These are phyloP conservation scores for Oenanthe javanica DNA, from an alignment of 140 eudicot species.

Conservation along the genomic window DNA sequence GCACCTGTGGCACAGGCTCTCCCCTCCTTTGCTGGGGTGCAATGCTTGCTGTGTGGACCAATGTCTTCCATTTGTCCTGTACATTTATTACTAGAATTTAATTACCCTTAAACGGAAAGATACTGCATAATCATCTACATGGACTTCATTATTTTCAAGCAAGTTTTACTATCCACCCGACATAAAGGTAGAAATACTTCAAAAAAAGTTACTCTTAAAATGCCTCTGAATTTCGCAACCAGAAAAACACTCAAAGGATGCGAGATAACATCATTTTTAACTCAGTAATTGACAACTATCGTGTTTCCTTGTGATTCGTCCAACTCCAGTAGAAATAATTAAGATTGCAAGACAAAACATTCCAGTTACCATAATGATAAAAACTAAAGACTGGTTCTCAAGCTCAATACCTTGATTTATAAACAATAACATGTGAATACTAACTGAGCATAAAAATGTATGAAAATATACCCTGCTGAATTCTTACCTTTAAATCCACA, in stretches of 20 bases:
- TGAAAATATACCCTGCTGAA: slow-evolving; percentile 3
- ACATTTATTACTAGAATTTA: neutral
- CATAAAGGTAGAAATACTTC: neutral
- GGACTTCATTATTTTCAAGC: neutral
- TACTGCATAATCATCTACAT: neutral
- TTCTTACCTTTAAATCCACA: slow-evolving; percentile 77
- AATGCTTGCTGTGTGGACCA: slow-evolving; percentile 97
- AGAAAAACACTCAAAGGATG: neutral
- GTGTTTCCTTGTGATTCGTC: neutral
- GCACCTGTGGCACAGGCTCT: slow-evolving; percentile 94
- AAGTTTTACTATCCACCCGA: neutral
- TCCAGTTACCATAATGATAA: neutral
- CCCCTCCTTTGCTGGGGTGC: slow-evolving; percentile 97
- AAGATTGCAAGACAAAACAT: neutral
- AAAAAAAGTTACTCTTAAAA: neutral
- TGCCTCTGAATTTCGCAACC: neutral
- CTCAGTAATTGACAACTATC: neutral
- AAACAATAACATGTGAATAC: neutral
- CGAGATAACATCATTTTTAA: neutral
- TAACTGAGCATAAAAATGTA: neutral
- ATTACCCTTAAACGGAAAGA: neutral
- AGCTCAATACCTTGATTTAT: neutral
- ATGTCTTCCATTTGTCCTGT: slow-evolving; percentile 97
- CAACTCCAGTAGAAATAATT: neutral
- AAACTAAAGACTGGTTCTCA: neutral